Evolutionary conservation across 768 basidiomycete species (phyloP).

Genomic region (Guyanaporus albipodus): DNA sequence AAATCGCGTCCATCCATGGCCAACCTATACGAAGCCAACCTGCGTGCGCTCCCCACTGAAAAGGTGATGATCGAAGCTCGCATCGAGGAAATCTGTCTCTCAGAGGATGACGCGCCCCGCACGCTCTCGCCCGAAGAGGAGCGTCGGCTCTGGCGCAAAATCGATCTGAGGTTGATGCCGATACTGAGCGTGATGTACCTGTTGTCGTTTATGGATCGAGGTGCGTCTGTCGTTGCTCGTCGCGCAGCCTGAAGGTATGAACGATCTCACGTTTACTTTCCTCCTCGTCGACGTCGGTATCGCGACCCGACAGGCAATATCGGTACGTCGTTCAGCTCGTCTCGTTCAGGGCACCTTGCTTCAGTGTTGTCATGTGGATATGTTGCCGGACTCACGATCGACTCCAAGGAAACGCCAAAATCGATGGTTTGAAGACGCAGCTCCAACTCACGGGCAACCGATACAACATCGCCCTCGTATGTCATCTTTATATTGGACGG

Average conservation of each 20-base stretch:
- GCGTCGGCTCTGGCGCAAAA: slow-evolving; percentile 51
- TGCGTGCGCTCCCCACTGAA: no score
- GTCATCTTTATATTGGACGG: slow-evolving; percentile 2
- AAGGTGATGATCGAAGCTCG: not conserved
- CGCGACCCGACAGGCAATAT: slow-evolving; percentile 56
- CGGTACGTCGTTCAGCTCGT: slow-evolving; percentile 37
- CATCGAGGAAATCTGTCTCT: not conserved
- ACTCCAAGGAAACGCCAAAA: slow-evolving; percentile 54
- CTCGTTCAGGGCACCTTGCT: not conserved
- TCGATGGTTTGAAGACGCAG: slow-evolving; percentile 57
- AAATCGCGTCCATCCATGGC: no score
- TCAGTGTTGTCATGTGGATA: not conserved
- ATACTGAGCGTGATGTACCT: slow-evolving; percentile 59
- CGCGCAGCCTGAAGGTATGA: not conserved
- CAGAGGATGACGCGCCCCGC: not conserved
- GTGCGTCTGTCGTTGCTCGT: slow-evolving; percentile 25
- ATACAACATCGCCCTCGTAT: slow-evolving; percentile 65
- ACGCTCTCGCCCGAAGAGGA: slow-evolving; percentile 38
- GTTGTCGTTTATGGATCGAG: slow-evolving; percentile 61
- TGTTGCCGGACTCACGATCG: not conserved
- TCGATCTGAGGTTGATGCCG: slow-evolving; percentile 55
- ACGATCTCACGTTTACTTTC: no score
- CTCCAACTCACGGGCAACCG: slow-evolving; percentile 53
- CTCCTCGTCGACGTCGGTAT: no score
- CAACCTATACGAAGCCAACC: no score